Base-by-base conservation (phyloP, 306 rosid species). In the Prosopis cineraria region DNA sequence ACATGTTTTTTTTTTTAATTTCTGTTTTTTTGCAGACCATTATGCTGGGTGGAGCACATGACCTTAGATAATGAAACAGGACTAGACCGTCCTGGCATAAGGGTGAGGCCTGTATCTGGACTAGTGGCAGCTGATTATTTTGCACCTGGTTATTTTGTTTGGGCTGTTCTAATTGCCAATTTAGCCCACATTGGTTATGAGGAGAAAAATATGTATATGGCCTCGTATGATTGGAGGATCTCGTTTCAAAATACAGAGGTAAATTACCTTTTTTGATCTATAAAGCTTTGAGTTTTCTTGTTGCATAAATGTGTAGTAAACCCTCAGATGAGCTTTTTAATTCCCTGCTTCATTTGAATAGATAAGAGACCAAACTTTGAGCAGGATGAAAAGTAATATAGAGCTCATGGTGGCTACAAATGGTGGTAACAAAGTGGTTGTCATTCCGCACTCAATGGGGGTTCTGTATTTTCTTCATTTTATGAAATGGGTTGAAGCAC, bases 401-500 rank as follows among this genome's bases (percentile, higher is more conserved):
- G 94, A 91, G 73, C 91, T 91, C 76, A 86, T 90, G 97, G 97
- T 91, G 71, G 84, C 94, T 81, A 88, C 93, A 24, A 91, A 84
- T 86, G 86, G 78, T 70, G 94, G 97, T 71, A 85, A 85, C 31
- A 91, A 89, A 84, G 97, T 91, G 77, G 94, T 91, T 74, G 93
- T 89, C 50, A 79, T 91, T 79, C 97, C 97, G 11, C 97, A 91
- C 71, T 91, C 97, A 40, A 91, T 91, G 97, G 97, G 97, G 75
- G 94, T 75, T 79, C 79, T 91, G 60, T 91, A 90, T 86, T 91
- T 89, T 82, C 86, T 91, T 74, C 97, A 91, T 85, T 91, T 91
- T 79, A 91, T 91, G 94, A 91, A 91, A 79, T 91, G 97, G 97
- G 97, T 90, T 77, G 97, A 91, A 83, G 88, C 94, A 68, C 94